Evolutionary conservation across 371 early-diverging fungal genomes (phyloP), one percentile per base, ranked within the genome.

Genomic region (Conidiobolus coronatus): DNA sequence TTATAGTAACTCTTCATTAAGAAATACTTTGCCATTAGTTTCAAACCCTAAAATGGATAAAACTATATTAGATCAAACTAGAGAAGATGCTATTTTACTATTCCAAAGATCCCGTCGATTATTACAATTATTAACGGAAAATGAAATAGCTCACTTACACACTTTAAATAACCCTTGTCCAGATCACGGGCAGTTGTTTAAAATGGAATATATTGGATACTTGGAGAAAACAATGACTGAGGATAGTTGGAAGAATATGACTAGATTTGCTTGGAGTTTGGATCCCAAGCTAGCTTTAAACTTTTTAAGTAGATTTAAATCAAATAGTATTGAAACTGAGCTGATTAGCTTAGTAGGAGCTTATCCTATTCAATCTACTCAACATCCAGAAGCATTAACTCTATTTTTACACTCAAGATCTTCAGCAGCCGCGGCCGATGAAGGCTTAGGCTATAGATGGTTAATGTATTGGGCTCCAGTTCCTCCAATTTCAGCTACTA

Each of bases 401-500:
- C 19, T 20, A 2, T 47, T 47, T 18, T 29, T 47, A 1, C 3
- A 29, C 9, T 29, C 29, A 9, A 29, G 29, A 29, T 29, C 29
- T 29, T 29, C 29, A 3, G 29, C 29, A 5, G 29, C 29, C 5
- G 9, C 29, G 3, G 29, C 29, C 29, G 29, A 29, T 29, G 29
- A 29, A 9, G 29, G 29, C 3, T 50, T 50, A n/a, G 56, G 52
- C 46, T 55, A 50, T 50, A 64, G 74, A 62, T 79, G 78, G 49
- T 59, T 96, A 20, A 57, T 84, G 53, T 91, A 84, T 58, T 95
- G 93, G 93, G 69, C 70, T 2, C 75, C 87, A 13, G 85, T 90
- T 0, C 75, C 94, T n/a, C 92, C 96, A 0, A 81, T 95, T 52
- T 75, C 81, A 0, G 91, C 94, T 6, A 69, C 84, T 14, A 67